phyloP scores from a whole-genome alignment of 305 asterid genomes.

The Fraxinus floribunda region DNA sequence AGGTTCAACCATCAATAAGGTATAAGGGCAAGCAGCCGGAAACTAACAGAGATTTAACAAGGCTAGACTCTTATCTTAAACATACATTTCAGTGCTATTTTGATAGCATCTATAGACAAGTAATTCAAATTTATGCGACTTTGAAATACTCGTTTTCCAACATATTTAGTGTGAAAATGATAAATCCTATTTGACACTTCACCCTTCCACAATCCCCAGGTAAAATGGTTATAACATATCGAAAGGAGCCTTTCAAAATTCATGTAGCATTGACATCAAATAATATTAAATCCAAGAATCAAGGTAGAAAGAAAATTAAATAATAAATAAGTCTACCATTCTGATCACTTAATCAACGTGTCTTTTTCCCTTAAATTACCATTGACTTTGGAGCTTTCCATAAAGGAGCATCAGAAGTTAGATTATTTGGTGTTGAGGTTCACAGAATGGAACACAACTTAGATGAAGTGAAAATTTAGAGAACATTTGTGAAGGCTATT shows the following conservation, averaged over 20 bases:
- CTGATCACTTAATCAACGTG: not conserved
- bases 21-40: not conserved
- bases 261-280: not conserved
- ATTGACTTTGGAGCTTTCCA: not conserved
- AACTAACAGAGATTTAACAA: not conserved
- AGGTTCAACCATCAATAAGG: not conserved
- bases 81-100: not conserved
- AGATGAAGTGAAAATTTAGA: not conserved
- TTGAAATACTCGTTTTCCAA: not conserved
- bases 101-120: not conserved
- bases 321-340: not conserved
- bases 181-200: not conserved
- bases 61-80: not conserved
- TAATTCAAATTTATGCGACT: not conserved
- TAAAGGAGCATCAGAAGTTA: not conserved
- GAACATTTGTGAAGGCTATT: not conserved
- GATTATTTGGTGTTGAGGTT: not conserved
- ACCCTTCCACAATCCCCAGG: not conserved
- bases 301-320: not conserved
- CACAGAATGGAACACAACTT: not conserved
- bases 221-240: not conserved
- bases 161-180: not conserved
- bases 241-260: not conserved
- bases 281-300: not conserved
- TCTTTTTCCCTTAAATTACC: not conserved